phyloP scores from a whole-genome alignment of 352 stramenopile genomes.

The Phytopythium vexans region DNA sequence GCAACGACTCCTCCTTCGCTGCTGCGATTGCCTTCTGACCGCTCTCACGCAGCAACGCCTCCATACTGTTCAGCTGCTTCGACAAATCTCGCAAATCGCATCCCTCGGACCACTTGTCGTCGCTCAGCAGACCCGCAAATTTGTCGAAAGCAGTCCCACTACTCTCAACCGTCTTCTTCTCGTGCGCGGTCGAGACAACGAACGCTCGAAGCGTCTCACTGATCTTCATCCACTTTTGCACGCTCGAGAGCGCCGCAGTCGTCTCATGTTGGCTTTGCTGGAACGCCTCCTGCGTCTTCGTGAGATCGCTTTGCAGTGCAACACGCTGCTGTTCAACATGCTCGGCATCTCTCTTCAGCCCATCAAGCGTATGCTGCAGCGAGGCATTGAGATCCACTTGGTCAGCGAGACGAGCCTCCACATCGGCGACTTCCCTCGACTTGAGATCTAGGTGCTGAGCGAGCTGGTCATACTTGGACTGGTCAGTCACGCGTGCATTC shows the following conservation, averaged over 20 bases:
- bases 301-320: conserved; percentile 34
- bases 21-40: conserved; percentile 4
- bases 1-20: conserved; percentile 23
- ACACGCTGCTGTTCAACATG: conserved; percentile 27
- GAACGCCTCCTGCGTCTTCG: conserved; percentile 22
- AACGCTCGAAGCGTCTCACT: conserved; percentile 28
- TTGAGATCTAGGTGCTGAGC: conserved; percentile 39
- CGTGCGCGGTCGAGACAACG: conserved; percentile 22
- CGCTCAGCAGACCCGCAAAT: conserved; percentile 4
- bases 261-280: conserved; percentile 22
- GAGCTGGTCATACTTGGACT: conserved; percentile 53
- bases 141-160: conserved; percentile 6
- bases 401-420: conserved; percentile 16
- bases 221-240: conserved; percentile 22
- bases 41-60: conserved; percentile 8
- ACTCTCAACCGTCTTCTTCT: neutral
- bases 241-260: conserved; percentile 6
- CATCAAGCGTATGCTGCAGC: conserved; percentile 29
- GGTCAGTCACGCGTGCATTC: conserved; percentile 45
- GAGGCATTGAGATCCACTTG: conserved; percentile 23
- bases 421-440: conserved; percentile 25
- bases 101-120: conserved; percentile 9
- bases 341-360: conserved; percentile 36
- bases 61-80: conserved; percentile 16
- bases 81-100: conserved; percentile 33